Evolutionary conservation across 495 filamentous ascomycete species (phyloP), one percentile per base, ranked within the genome.

Genomic region (Podospora pseudoanserina): DNA sequence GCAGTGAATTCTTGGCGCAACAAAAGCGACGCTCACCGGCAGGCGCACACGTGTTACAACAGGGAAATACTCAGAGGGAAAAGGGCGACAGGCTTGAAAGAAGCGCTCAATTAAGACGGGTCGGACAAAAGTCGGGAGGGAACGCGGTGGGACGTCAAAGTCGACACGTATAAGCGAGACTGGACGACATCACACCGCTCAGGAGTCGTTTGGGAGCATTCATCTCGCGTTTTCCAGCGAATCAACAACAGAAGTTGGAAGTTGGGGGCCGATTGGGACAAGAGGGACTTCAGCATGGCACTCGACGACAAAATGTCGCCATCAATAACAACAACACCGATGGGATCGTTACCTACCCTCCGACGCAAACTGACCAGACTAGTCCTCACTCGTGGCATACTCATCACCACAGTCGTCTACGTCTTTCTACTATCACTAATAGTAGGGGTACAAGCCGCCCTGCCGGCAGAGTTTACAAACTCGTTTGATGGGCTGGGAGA

Each of bases 381-480:
- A 3, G 39, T 49, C 39, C 39, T 49, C 3, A 13, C 7, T 3
- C 39, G 39, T 16, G 44, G 60, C 26, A 15, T 32, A 13, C n/a
- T 34, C 16, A 20, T 26, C 18, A 68, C 39, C 55, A 70, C 58
- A 60, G 59, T 63, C 9, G 63, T 70, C 7, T 18, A 39, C 9
- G n/a, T 49, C 49, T 34, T 63, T 15, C 63, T 60, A 32, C 54
- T 18, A 56, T 18, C 59, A 18, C n/a, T 65, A 53, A 23, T 63
- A 49, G 49, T 34, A n/a, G 16, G 71, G 11, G 65, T 49, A 49
- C 39, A 18, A 27, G 66, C 23, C n/a, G 55, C 13, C 39, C 39
- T 49, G 7, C 44, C 53, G 20, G 72, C 75, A 28, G 73, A 56
- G 0, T 79, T 81, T 39, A 70, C 71, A 32, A 78, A 69, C 55